Evolutionary conservation across 805 yeast species (phyloP), one percentile per base, ranked within the genome.

Genomic region (Pichia insulana): DNA sequence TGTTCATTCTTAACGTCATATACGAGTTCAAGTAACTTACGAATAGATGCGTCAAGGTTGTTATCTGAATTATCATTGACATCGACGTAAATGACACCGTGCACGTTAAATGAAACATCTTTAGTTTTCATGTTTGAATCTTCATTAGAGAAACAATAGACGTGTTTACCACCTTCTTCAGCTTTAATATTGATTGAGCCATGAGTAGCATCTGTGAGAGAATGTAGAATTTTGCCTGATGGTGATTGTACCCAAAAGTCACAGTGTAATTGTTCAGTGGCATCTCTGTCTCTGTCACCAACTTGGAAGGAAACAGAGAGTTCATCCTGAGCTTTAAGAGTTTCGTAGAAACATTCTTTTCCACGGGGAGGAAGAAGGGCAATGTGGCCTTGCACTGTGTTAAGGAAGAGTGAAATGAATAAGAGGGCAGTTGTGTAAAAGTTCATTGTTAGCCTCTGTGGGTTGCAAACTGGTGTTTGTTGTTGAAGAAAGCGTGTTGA

Each of bases 31-130:
- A 78, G 67, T 56, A 90, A 70, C 58, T 78, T 75, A 62, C 79
- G 77, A 40, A 90, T 83, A 39, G 95, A 88, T 45, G 80, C 78
- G 54, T 90, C 97, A 54, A 92, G 70, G 45, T 87, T 76, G 59
- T 87, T 86, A 26, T 78, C 70, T 43, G 80, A 74, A 50, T 88
- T 56, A 40, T 62, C 66, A 54, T 80, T 83, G 45, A 78, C 74
- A 57, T 85, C 95, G 40, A 90, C 78, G 59, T 83, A 90, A 42
- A 89, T 78, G 28, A 85, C 87, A 25, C 97, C 97, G 59, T 88
- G 96, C 44, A 90, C 86, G 63, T 90, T 92, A 73, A 90, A 90
- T 0, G 96, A 82, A 31, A 90, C 95, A 59, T 90, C 98, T 63
- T 87, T 83, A 40, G 92, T 85, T 34, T 73, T 76, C 37, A 80